Conservation (phyloP, 1,139 yeast genomes). For the Komagataea norvegica region DNA sequence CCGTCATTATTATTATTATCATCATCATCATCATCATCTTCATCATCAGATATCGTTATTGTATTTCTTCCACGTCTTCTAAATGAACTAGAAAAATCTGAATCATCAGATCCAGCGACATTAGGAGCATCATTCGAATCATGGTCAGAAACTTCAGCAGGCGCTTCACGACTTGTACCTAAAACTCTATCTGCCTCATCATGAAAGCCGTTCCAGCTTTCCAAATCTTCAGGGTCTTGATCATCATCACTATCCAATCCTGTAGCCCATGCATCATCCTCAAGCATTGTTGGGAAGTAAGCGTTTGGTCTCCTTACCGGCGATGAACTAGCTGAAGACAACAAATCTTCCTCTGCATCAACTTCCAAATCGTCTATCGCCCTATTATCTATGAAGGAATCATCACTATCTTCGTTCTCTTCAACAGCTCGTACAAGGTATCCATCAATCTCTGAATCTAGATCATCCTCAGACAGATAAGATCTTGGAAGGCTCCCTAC, state of each 20-base stretch:
- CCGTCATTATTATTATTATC: no score
- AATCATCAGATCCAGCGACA: neutral
- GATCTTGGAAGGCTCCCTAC: neutral
- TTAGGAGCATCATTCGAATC: conserved; percentile 1
- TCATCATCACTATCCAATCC: conserved; percentile 4
- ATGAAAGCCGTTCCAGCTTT: conserved; percentile 14
- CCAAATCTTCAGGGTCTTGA: conserved; percentile 10
- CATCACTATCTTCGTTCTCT: conserved; percentile 13
- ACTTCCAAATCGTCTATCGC: conserved; percentile 5
- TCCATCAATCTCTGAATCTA: neutral
- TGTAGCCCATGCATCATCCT: conserved; percentile 15
- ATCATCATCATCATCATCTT: neutral
- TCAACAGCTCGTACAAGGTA: conserved; percentile 4
- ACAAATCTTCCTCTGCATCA: conserved; percentile 7
- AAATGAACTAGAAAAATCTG: neutral
- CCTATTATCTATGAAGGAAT: conserved; percentile 13
- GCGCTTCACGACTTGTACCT: conserved; percentile 1
- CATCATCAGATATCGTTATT: conserved; percentile 2
- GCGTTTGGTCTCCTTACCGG: conserved; percentile 10
- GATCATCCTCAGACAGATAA: neutral
- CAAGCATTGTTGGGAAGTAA: conserved; percentile 8
- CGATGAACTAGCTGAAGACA: conserved; percentile 9
- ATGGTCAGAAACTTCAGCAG: conserved; percentile 7
- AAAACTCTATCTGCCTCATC: conserved; percentile 4
- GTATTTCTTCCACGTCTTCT: neutral